Conservation (phyloP, 2,329 filamentous ascomycete genomes). For the Leptodontidium sp. region DNA sequence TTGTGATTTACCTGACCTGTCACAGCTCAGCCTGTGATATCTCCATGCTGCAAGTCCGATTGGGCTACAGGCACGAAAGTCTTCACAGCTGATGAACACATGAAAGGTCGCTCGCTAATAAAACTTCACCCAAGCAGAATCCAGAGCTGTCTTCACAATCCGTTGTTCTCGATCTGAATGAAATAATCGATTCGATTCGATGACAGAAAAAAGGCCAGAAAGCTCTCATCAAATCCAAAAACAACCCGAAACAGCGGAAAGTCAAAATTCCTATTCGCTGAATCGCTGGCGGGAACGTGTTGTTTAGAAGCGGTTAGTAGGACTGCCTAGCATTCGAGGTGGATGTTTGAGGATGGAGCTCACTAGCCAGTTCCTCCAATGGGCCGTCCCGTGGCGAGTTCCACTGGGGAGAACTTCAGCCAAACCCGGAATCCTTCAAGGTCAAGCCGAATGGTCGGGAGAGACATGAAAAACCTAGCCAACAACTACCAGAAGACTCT, state of each 20-base stretch:
- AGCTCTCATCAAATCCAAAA: background rate
- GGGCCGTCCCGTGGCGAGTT: slow-evolving; percentile 20
- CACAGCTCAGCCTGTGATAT: slow-evolving; percentile 4
- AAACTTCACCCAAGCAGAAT: background rate
- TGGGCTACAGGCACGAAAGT: background rate
- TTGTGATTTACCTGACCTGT: slow-evolving; percentile 8
- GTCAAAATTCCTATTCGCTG: slow-evolving; percentile 4
- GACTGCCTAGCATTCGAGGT: background rate
- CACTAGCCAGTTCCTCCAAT: slow-evolving; percentile 4
- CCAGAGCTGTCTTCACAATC: background rate
- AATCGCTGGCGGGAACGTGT: background rate
- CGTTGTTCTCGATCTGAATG: background rate
- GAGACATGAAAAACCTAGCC: background rate
- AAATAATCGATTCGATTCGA: background rate
- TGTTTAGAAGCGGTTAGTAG: slow-evolving; percentile 22
- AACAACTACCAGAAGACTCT: background rate
- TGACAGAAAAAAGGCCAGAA: background rate
- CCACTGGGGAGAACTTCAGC: slow-evolving; percentile 3
- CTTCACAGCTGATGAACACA: background rate
- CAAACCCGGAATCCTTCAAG: slow-evolving; percentile 21
- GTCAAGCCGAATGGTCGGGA: slow-evolving; percentile 19
- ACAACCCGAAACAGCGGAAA: background rate
- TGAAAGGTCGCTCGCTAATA: slow-evolving; percentile 11
- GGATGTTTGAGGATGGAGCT: slow-evolving; percentile 19
- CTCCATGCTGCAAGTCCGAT: slow-evolving; percentile 5